Conservation (phyloP, 345 rosid species). For the Trapa incisa region DNA sequence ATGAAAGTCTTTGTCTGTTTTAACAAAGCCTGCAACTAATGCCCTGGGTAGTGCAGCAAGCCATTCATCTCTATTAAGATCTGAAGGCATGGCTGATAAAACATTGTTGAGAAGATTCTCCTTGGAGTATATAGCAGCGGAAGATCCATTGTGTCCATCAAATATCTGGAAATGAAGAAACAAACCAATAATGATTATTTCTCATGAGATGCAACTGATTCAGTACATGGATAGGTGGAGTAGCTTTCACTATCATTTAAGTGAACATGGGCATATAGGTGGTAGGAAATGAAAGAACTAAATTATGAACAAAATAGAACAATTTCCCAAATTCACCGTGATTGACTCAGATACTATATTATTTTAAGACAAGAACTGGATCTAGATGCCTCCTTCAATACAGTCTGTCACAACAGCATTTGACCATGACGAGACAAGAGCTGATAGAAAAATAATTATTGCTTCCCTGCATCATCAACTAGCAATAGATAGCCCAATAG, state of each 20-base stretch:
- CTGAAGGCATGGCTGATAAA: constrained; percentile 68
- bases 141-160: constrained; percentile 98
- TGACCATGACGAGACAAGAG: neutral
- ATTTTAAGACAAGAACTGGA: neutral
- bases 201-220: neutral
- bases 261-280: neutral
- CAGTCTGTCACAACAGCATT: neutral
- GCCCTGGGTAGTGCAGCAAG: constrained; percentile 89
- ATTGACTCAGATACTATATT: neutral
- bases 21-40: constrained; percentile 59
- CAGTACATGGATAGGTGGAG: neutral
- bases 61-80: constrained; percentile 93
- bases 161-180: constrained; percentile 49
- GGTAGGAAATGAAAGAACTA: neutral
- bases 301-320: neutral
- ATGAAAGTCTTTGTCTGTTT: constrained; percentile 97
- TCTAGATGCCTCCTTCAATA: neutral
- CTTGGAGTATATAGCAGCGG: constrained; percentile 76
- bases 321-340: neutral
- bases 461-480: neutral
- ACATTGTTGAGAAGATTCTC: constrained; percentile 59
- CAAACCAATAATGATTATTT: constrained; percentile 1
- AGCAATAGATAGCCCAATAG: neutral
- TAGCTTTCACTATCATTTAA: neutral
- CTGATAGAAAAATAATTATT: neutral